phyloP scores from a whole-genome alignment of 2,329 filamentous ascomycete genomes.

The Fusarium praegraminearum region DNA sequence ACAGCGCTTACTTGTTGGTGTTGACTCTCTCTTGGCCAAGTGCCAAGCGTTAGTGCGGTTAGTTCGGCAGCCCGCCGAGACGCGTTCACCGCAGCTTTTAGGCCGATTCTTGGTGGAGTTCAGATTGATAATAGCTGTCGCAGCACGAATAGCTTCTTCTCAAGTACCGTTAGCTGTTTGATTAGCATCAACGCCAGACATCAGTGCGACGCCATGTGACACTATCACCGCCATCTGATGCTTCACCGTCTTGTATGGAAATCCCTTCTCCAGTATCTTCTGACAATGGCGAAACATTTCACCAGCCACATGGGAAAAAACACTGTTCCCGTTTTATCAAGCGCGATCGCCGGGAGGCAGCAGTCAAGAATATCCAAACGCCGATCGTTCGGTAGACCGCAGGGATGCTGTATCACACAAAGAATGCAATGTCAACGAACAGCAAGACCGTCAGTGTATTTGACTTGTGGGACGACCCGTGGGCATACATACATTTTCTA shows the following conservation, averaged over 20 bases:
- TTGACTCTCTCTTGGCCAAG: neutral
- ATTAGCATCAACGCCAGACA: neutral
- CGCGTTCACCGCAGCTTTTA: constrained; percentile 5
- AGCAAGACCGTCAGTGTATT: neutral
- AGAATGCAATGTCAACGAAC: neutral
- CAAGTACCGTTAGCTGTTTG: neutral
- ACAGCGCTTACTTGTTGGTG: neutral
- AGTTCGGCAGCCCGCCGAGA: constrained; percentile 22
- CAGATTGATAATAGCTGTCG: neutral
- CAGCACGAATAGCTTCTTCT: neutral
- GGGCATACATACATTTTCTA: neutral
- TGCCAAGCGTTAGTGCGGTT: constrained; percentile 26
- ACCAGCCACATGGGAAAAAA: neutral
- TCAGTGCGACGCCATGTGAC: constrained; percentile 1
- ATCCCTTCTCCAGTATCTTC: neutral
- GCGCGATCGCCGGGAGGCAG: neutral
- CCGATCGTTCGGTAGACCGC: neutral
- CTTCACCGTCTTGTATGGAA: neutral
- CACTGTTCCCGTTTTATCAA: neutral
- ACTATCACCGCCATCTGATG: neutral
- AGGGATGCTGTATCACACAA: neutral
- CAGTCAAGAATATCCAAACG: neutral
- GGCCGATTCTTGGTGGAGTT: neutral
- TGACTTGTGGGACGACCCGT: neutral
- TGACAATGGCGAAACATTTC: neutral